Base-by-base conservation (phyloP, 2,329 filamentous ascomycete species). In the Cladorrhinum sp. region DNA sequence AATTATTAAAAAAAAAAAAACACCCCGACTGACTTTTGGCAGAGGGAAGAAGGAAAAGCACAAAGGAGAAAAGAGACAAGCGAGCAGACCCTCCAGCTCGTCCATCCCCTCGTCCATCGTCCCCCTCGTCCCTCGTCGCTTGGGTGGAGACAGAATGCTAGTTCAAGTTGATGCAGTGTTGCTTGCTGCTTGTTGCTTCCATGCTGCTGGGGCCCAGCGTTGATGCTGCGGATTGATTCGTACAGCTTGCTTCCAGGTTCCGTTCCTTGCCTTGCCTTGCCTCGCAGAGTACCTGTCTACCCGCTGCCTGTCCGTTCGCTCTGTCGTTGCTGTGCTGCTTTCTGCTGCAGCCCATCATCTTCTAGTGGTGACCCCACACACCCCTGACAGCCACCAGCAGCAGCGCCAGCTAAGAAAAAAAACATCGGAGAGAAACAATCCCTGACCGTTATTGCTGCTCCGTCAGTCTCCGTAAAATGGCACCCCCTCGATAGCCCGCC, bases 61-160 rank as follows among this genome's bases (percentile, higher is more conserved):
- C 49, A 16, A 49, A 48, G 8, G 23, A 13, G 41, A 45, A 23
- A 58, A 48, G 50, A 51, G 45, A 41, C 58, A 60, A 53, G 61
- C 61, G 48, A 60, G 57, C 45, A 51, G 29, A 29, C 59, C 52
- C 32, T 58, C 55, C 59, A 58, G 53, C 48, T 54, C 50, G 50
- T 27, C 24, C 53, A 10, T 45, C 18, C 41, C 41, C 18, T 45
- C 29, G 29, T 32, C n/a, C n/a, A n/a, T 36, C 7, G 12, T 36
- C 12, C 32, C 36, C 41, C 41, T 45, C 41, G 41, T 45, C 36
- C 41, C 41, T 45, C 41, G 41, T 45, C 41, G 41, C 53, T 55
- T 38, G 53, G 60, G 60, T 62, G 60, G 60, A 55, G 60, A 62
- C 53, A 54, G 48, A 36, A 50, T 61, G 59, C 59, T 61, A 61